phyloP scores from a whole-genome alignment of 768 basidiomycete genomes.

The Auriscalpium orientale region DNA sequence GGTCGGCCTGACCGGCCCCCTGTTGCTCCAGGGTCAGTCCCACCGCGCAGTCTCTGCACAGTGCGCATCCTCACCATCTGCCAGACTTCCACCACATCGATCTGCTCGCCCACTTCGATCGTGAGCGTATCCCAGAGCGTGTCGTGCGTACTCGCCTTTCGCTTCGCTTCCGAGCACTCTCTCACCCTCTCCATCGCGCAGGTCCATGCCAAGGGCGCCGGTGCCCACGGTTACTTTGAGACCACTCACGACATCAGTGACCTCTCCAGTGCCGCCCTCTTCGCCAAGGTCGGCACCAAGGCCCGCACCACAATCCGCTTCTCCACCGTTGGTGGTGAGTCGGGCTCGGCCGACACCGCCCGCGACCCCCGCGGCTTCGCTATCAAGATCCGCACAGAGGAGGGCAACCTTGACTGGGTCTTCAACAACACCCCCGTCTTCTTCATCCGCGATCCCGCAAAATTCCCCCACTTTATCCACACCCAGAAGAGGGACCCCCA shows the following conservation, averaged over 20 bases:
- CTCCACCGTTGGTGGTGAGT: slow-evolving; percentile 88
- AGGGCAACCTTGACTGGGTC: slow-evolving; percentile 92
- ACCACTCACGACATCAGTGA: slow-evolving; percentile 82
- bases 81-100: slow-evolving; percentile 86
- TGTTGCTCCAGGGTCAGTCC: slow-evolving; percentile 73
- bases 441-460: slow-evolving; percentile 80
- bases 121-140: slow-evolving; percentile 94
- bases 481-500: slow-evolving; percentile 89
- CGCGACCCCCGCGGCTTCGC: slow-evolving; percentile 94
- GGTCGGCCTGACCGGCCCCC: slow-evolving; percentile 68
- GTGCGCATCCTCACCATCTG: slow-evolving; percentile 15
- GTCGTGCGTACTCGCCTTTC: slow-evolving; percentile 43
- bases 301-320: slow-evolving; percentile 77
- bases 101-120: slow-evolving; percentile 85
- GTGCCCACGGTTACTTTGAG: slow-evolving; percentile 91
- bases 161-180: background rate
- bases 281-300: slow-evolving; percentile 60
- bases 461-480: slow-evolving; percentile 94
- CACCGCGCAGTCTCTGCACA: background rate
- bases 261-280: slow-evolving; percentile 62
- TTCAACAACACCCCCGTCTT: slow-evolving; percentile 91
- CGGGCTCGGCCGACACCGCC: slow-evolving; percentile 85
- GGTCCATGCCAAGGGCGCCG: slow-evolving; percentile 90
- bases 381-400: slow-evolving; percentile 78
- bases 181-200: slow-evolving; percentile 23